These are phyloP conservation scores for Capillidium heterosporum DNA, from an alignment of 371 early-diverging fungal species.

Conservation along the genomic window DNA sequence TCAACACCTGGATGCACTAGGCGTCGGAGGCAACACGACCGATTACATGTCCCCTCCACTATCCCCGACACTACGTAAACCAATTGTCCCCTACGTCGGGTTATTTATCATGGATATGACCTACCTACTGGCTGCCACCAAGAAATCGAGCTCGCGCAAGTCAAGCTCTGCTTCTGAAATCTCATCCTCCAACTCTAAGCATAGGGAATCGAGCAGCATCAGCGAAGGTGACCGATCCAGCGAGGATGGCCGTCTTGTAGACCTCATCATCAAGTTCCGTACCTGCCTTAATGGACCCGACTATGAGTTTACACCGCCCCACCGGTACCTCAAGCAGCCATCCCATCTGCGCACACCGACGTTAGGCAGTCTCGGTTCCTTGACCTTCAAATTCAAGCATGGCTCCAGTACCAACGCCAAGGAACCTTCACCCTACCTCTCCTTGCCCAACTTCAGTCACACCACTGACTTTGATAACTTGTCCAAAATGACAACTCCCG, in stretches of 20 bases:
- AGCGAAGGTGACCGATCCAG: too few relatives aligned
- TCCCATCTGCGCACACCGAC: too few relatives aligned
- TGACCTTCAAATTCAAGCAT: too few relatives aligned
- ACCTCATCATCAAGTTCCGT: conserved; percentile 25
- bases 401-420: background rate
- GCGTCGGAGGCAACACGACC: conserved; percentile 18
- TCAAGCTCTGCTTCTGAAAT: conserved; percentile 1
- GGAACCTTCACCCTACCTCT: background rate
- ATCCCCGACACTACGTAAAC: conserved; percentile 12
- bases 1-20: conserved; percentile 9
- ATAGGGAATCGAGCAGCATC: too few relatives aligned
- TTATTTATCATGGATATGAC: conserved; percentile 63
- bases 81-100: conserved; percentile 60
- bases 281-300: conserved; percentile 11
- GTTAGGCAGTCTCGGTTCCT: too few relatives aligned
- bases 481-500: too few relatives aligned
- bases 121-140: conserved; percentile 45
- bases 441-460: background rate
- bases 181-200: too few relatives aligned
- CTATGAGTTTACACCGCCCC: background rate
- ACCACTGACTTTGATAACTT: background rate
- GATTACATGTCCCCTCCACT: background rate
- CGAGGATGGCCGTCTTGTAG: conserved; percentile 28
- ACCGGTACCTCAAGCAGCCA: too few relatives aligned
- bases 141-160: too few relatives aligned